A percentile compares a stretch with the other conserved stretches of the same genome.
These are phyloP conservation scores for Adansonia rubrostipa DNA, from an alignment of 441 rosid genomes.

Conservation along the genomic window DNA sequence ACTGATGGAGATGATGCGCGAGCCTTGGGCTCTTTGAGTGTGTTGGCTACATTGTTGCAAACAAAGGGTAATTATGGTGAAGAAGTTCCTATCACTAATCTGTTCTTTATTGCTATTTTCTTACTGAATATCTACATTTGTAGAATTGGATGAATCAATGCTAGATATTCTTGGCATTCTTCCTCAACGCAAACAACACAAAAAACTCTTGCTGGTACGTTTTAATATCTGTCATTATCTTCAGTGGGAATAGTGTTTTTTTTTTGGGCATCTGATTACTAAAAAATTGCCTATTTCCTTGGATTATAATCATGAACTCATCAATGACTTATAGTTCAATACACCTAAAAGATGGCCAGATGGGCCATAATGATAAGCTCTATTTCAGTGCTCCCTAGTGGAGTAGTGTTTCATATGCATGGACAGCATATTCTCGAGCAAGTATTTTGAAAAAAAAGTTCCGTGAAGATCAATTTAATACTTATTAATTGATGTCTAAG, in stretches of 20 bases:
- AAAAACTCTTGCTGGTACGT: conserved; percentile 90
- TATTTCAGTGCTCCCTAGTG: conserved; percentile 2
- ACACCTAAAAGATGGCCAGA: background rate
- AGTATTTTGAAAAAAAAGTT: background rate
- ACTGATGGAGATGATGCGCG: conserved; percentile 75
- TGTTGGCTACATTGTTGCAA: conserved; percentile 93
- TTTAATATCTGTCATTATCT: conserved; percentile 25
- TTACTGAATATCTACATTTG: conserved; percentile 39
- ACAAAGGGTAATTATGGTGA: conserved; percentile 81
- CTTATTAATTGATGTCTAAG: conserved; percentile 13
- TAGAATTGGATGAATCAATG: conserved; percentile 97
- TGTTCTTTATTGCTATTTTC: conserved; percentile 29
- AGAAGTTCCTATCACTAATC: conserved; percentile 27
- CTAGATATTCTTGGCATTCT: conserved; percentile 98
- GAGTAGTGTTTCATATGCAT: background rate
- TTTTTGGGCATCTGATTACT: background rate
- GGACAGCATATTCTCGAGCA: conserved; percentile 6
- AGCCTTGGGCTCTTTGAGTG: conserved; percentile 85
- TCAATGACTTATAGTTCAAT: conserved; percentile 7
- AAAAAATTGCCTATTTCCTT: background rate
- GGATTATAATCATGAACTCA: background rate
- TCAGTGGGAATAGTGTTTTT: background rate
- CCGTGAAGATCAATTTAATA: background rate
- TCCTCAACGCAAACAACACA: conserved; percentile 97
- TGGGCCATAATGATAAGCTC: conserved; percentile 6